phyloP scores from a whole-genome alignment of 345 rosid genomes.

The Atalantia buxifolia region DNA sequence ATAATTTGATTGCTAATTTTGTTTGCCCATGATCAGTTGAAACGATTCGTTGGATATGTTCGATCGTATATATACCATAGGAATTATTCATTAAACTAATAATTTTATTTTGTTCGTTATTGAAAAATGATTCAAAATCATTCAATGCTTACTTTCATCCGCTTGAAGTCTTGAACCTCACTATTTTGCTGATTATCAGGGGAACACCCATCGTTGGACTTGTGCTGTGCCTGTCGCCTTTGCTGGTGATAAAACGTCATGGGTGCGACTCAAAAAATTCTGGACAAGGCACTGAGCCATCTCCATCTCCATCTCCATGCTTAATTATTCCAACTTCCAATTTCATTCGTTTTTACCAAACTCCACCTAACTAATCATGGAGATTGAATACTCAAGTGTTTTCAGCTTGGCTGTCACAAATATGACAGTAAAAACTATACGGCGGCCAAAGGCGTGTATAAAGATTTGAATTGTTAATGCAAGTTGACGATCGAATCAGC shows the following conservation, averaged over 20 bases:
- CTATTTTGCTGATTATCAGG: background rate
- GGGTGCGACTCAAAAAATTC: background rate
- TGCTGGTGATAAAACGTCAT: background rate
- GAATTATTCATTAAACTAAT: no score
- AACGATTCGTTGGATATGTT: no score
- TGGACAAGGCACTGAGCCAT: background rate
- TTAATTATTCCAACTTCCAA: no score
- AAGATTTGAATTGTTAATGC: background rate
- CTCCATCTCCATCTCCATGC: no score
- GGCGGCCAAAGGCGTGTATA: no score
- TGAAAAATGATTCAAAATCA: no score
- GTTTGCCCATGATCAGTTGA: no score
- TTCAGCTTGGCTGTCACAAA: background rate
- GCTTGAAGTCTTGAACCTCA: background rate
- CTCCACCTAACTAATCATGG: conserved; percentile 7
- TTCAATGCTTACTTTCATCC: background rate
- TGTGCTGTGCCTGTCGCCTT: background rate
- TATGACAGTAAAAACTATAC: background rate
- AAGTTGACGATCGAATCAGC: background rate
- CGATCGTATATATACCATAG: no score
- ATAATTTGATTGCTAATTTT: no score
- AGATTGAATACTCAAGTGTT: background rate
- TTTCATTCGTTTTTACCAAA: background rate
- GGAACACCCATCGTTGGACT: background rate
- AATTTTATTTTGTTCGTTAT: no score